A percentile compares a stretch with the other conserved stretches of the same genome.
Evolutionary conservation across 2,329 filamentous ascomycete species (phyloP).

Genomic region (Verticillium isaacii): DNA sequence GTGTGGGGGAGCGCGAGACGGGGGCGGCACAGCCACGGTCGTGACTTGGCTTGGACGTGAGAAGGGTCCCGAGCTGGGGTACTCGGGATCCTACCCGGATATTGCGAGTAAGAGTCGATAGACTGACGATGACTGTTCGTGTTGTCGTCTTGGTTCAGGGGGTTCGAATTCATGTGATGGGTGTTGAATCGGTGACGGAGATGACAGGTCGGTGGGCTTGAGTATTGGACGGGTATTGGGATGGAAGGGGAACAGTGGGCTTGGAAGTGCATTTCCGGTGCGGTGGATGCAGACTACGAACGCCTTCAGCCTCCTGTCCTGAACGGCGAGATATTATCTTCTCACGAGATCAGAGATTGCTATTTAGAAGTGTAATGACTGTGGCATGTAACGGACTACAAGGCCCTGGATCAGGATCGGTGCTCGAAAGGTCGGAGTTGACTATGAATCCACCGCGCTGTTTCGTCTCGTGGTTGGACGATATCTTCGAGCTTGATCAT

Average conservation of each 20-base stretch:
- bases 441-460: too few relatives aligned
- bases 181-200: neutral
- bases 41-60: neutral
- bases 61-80: neutral
- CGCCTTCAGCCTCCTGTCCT: neutral
- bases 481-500: too few relatives aligned
- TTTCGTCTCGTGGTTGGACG: too few relatives aligned
- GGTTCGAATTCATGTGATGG: neutral
- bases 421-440: too few relatives aligned
- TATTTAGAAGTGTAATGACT: too few relatives aligned
- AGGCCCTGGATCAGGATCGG: too few relatives aligned
- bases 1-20: neutral
- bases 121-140: neutral
- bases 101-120: neutral
- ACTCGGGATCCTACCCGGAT: neutral
- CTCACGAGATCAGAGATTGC: too few relatives aligned
- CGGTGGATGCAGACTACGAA: neutral
- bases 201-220: neutral
- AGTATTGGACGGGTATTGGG: neutral
- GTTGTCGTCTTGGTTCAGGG: neutral
- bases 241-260: neutral
- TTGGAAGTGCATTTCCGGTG: neutral
- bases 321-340: too few relatives aligned
- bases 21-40: neutral
- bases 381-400: too few relatives aligned